phyloP scores from a whole-genome alignment of 2,329 filamentous ascomycete genomes.

The Pseudogymnoascus sp. region DNA sequence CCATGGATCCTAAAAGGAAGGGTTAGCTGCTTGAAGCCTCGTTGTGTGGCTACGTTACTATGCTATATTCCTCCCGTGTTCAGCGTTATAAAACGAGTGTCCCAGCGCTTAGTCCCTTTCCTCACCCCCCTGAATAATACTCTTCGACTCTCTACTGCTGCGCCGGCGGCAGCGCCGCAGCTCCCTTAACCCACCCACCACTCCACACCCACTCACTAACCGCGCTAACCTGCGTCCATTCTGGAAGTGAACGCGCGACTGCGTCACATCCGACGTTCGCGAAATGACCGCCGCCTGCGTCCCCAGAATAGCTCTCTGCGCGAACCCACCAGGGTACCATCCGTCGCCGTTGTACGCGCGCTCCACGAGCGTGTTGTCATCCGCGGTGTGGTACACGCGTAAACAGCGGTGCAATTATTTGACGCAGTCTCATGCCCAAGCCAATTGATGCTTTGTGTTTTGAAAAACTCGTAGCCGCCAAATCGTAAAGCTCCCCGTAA shows the following conservation, averaged over 20 bases:
- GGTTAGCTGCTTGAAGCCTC: background rate
- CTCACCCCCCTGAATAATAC: background rate
- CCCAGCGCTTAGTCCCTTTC: background rate
- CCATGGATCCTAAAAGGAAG: background rate
- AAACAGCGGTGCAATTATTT: no score
- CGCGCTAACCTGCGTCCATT: slow-evolving; percentile 10
- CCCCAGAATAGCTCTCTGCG: slow-evolving; percentile 7
- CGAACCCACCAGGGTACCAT: slow-evolving; percentile 15
- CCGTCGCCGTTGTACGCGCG: slow-evolving; percentile 4
- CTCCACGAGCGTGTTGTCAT: background rate
- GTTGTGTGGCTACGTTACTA: background rate
- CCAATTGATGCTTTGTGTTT: no score
- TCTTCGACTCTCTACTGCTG: background rate
- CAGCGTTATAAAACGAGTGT: background rate
- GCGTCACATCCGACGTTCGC: background rate
- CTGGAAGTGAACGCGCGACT: slow-evolving; percentile 15
- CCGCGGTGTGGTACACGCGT: background rate
- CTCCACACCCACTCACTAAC: slow-evolving; percentile 13
- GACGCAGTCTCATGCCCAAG: no score
- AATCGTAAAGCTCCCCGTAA: no score
- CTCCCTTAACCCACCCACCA: background rate
- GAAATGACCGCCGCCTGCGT: slow-evolving; percentile 9
- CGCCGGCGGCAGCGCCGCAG: background rate
- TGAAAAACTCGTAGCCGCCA: no score
- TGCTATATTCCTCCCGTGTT: background rate